Evolutionary conservation across 768 basidiomycete species (phyloP).

Genomic region (Solioccasus polychromus): DNA sequence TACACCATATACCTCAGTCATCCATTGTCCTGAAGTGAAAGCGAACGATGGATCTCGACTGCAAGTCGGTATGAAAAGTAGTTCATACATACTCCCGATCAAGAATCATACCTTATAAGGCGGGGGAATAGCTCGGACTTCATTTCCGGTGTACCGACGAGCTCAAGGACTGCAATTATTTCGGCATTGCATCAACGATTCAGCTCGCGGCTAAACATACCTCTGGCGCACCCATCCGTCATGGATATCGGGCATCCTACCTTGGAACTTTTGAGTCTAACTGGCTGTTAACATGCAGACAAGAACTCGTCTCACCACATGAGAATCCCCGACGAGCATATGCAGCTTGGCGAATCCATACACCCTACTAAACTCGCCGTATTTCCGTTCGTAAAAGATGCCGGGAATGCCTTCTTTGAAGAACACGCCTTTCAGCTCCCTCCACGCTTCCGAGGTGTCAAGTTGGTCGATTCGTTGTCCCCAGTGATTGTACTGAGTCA

Average conservation of each 20-base stretch:
- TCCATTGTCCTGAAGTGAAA: constrained; percentile 81
- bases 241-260: constrained; percentile 74
- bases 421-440: constrained; percentile 56
- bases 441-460: constrained; percentile 72
- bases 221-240: constrained; percentile 75
- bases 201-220: constrained; percentile 24
- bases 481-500: constrained; percentile 76
- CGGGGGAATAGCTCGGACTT: constrained; percentile 56
- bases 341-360: constrained; percentile 66
- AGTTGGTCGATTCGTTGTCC: constrained; percentile 63
- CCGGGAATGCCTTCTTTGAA: constrained; percentile 67
- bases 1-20: constrained; percentile 58
- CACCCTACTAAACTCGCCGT: constrained; percentile 56
- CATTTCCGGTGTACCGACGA: constrained; percentile 58
- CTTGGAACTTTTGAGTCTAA: constrained; percentile 29
- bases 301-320: constrained; percentile 43
- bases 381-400: constrained; percentile 66
- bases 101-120: constrained; percentile 50
- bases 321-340: constrained; percentile 60
- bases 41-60: constrained; percentile 62
- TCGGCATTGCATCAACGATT: not conserved
- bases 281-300: not conserved
- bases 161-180: constrained; percentile 50
- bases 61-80: not conserved
- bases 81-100: not conserved